Evolutionary conservation across 2,329 filamentous ascomycete genomes (phyloP).

Genomic region (Phoma sp.): DNA sequence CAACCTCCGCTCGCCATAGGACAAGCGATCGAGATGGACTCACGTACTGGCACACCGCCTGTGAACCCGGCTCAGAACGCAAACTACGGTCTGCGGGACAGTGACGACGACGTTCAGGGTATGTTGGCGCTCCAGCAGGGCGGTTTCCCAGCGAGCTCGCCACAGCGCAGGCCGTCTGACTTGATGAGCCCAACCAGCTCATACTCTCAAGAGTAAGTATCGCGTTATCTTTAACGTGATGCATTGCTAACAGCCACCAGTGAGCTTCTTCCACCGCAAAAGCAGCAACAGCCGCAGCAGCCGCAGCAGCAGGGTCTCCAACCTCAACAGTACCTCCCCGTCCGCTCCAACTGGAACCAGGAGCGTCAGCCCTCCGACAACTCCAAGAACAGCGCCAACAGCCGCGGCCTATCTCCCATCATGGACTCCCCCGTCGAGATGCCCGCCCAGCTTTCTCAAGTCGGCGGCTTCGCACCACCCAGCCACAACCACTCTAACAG

Average conservation of each 20-base stretch:
- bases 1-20: slow-evolving; percentile 56
- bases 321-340: slow-evolving; percentile 52
- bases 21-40: slow-evolving; percentile 82
- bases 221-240: not conserved
- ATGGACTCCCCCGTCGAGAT: slow-evolving; percentile 48
- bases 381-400: slow-evolving; percentile 38
- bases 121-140: slow-evolving; percentile 74
- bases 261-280: slow-evolving; percentile 9
- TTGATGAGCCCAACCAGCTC: slow-evolving; percentile 66
- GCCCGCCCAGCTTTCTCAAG: slow-evolving; percentile 38
- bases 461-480: slow-evolving; percentile 31
- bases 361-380: slow-evolving; percentile 32
- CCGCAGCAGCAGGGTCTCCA: slow-evolving; percentile 30
- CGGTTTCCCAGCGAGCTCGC: slow-evolving; percentile 37
- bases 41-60: slow-evolving; percentile 51
- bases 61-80: slow-evolving; percentile 18
- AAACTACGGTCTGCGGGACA: slow-evolving; percentile 60
- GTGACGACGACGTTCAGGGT: slow-evolving; percentile 73
- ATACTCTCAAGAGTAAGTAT: slow-evolving; percentile 76
- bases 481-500: slow-evolving; percentile 5
- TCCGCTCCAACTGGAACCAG: slow-evolving; percentile 53
- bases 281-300: slow-evolving; percentile 25
- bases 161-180: slow-evolving; percentile 35
- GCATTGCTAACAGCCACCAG: slow-evolving; percentile 30
- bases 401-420: slow-evolving; percentile 48